Base-by-base conservation (phyloP, 441 rosid species). In the Dalechampia spathulata region DNA sequence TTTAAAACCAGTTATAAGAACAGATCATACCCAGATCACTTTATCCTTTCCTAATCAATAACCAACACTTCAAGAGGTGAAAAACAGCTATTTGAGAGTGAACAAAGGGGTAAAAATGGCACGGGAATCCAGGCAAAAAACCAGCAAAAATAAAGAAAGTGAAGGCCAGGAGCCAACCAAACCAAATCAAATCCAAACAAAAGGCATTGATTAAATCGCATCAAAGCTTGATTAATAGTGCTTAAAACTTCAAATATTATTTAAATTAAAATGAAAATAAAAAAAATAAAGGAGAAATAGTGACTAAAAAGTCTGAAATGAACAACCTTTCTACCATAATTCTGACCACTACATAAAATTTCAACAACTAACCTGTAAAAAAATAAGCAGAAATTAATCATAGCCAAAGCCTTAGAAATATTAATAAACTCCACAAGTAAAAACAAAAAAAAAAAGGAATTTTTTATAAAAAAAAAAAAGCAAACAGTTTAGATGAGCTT, bases 141-240 rank as follows among this genome's bases (percentile, higher is more conserved):
- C 50, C 32, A n/a, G 5, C 28, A 15, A 15, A 30, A 17, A 27
- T n/a, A n/a, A n/a, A n/a, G n/a, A n/a, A n/a, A n/a, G n/a, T n/a
- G n/a, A n/a, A n/a, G n/a, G n/a, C n/a, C n/a, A n/a, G n/a, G 53
- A 46, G 57, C 49, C 67, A 63, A 57, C 44, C 22, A 44, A 65
- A 54, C 22, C 37, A 58, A 23, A 54, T 49, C 38, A 58, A 50
- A 66, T 30, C 40, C 36, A 8, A 60, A 55, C 72, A 58, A 59
- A 58, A 23, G 52, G 44, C 49, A 36, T 36, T 36, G 10, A 36
- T 36, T 4, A 36, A 44, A 77, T 78, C 84, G 55, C 73, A 60
- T 73, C 80, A 72, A 45, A 26, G 52, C 28, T 21, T 60, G 52
- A 58, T 56, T 62, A 4, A 52, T 34, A 42, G 25, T 22, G 22